Conservation (phyloP, 2,329 filamentous ascomycete species). For the Pleurostoma richardsiae region DNA sequence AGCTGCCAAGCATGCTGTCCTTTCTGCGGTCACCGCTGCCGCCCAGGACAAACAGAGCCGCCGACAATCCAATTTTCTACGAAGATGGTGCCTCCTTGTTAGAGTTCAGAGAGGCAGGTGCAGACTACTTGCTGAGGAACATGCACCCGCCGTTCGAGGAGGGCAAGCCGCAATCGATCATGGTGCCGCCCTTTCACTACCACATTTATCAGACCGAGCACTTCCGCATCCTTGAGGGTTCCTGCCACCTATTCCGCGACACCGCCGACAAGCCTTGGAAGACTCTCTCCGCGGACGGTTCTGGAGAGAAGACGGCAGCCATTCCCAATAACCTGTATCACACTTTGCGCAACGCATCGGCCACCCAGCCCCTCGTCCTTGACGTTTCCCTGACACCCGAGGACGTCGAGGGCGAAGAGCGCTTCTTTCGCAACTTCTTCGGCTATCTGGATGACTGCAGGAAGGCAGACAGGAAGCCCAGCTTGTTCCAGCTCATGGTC, state of each 20-base stretch:
- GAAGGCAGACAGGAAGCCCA: conserved; percentile 3
- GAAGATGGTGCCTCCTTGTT: not conserved
- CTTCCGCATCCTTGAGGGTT: conserved; percentile 7
- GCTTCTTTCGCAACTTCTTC: conserved; percentile 11
- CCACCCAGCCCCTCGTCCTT: not conserved
- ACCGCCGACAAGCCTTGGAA: not conserved
- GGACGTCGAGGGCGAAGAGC: conserved; percentile 7
- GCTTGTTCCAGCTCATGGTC: conserved; percentile 10
- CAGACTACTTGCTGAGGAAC: not conserved
- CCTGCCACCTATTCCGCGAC: conserved; percentile 10
- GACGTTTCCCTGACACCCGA: conserved; percentile 2
- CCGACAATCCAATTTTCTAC: not conserved
- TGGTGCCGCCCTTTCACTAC: conserved; percentile 9
- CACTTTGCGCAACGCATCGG: not conserved
- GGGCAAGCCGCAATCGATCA: not conserved
- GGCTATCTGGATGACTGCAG: conserved; percentile 11
- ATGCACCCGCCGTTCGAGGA: not conserved
- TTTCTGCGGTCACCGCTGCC: not conserved
- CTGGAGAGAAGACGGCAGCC: not conserved
- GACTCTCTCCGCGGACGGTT: not conserved
- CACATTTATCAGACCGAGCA: conserved; percentile 11
- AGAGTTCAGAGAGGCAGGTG: not conserved
- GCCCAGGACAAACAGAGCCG: not conserved
- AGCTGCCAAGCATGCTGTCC: not conserved
- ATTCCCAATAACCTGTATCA: not conserved